Conservation (phyloP, 331 rosid species). For the Saraca asoca region DNA sequence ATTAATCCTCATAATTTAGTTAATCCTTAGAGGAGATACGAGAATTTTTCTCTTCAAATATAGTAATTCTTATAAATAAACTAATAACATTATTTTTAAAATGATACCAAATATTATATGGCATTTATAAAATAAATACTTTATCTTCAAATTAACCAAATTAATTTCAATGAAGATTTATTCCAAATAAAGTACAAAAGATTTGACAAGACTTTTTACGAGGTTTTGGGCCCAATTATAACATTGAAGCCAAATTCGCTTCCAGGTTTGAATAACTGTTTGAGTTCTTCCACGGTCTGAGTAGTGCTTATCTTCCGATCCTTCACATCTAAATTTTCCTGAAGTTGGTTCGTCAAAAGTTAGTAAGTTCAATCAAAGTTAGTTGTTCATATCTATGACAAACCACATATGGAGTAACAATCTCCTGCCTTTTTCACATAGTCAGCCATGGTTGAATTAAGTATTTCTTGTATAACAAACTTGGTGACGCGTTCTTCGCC, state of each 20-base stretch:
- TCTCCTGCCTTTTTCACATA: slow-evolving; percentile 62
- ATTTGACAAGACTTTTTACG: slow-evolving; percentile 3
- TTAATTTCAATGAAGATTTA: no score
- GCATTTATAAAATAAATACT: no score
- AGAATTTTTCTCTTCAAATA: no score
- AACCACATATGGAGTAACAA: slow-evolving; percentile 14
- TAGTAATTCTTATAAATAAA: no score
- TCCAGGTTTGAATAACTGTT: slow-evolving; percentile 59
- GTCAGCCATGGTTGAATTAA: slow-evolving; percentile 73
- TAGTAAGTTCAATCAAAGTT: no score
- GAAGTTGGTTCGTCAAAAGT: slow-evolving; percentile 31
- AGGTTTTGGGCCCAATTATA: slow-evolving; percentile 53
- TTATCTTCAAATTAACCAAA: no score
- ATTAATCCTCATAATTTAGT: no score
- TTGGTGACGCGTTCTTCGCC: slow-evolving; percentile 77
- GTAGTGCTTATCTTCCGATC: slow-evolving; percentile 67
- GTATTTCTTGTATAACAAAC: slow-evolving; percentile 80
- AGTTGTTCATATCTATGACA: slow-evolving; percentile 19
- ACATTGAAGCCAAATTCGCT: slow-evolving; percentile 70
- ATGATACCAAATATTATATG: no score
- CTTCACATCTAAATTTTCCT: slow-evolving; percentile 80
- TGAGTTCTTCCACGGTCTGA: slow-evolving; percentile 67
- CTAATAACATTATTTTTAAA: no score
- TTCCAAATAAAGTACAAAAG: no score
- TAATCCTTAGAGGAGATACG: no score